These are phyloP conservation scores for Lactifluus volemus DNA, from an alignment of 768 basidiomycete genomes.

Conservation along the genomic window DNA sequence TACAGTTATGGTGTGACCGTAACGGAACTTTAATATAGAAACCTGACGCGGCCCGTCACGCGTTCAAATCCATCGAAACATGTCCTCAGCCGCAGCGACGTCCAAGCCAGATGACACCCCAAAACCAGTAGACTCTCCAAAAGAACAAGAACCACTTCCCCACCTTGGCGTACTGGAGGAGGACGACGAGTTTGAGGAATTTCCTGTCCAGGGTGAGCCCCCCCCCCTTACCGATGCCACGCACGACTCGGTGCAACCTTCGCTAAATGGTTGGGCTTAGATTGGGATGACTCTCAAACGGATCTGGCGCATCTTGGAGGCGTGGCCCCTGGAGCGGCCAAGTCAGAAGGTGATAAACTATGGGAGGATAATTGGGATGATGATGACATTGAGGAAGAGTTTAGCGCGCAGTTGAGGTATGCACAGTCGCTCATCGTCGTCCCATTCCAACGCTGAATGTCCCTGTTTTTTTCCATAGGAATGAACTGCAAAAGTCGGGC, in stretches of 20 bases:
- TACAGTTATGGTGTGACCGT: no score
- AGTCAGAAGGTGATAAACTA: constrained; percentile 78
- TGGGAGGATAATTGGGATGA: constrained; percentile 99
- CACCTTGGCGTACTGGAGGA: constrained; percentile 90
- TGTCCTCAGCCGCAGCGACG: constrained; percentile 26
- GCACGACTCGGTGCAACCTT: neutral
- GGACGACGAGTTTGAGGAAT: constrained; percentile 97
- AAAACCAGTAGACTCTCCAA: constrained; percentile 21
- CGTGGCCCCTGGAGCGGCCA: constrained; percentile 63
- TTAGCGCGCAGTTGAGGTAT: constrained; percentile 90
- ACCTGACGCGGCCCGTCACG: neutral
- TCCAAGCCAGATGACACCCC: constrained; percentile 22
- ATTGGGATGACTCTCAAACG: constrained; percentile 84
- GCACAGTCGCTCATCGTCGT: constrained; percentile 25
- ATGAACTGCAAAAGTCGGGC: constrained; percentile 55
- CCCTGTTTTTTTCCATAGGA: constrained; percentile 32
- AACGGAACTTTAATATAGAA: no score
- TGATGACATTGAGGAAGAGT: constrained; percentile 97
- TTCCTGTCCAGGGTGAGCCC: constrained; percentile 63
- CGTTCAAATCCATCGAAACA: neutral
- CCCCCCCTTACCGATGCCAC: neutral
- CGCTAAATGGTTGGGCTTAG: constrained; percentile 29
- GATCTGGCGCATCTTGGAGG: constrained; percentile 73
- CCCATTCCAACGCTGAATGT: neutral
- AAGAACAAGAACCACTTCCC: constrained; percentile 25